phyloP scores from a whole-genome alignment of 371 early-diverging fungal species.

The Thermomucor indicae-seudaticae region DNA sequence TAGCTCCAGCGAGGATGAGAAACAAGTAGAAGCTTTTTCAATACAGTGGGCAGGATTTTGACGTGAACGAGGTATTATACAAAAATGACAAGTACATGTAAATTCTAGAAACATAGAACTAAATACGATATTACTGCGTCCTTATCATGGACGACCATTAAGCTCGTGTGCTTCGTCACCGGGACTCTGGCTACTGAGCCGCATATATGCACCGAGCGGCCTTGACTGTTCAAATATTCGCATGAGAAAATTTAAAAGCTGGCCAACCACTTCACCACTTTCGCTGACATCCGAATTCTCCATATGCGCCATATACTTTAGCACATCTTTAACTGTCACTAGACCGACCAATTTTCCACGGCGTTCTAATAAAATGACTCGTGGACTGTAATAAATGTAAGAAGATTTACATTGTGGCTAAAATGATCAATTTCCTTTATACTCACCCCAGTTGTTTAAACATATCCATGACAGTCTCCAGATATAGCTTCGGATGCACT shows the following conservation, averaged over 20 bases:
- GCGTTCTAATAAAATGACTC: conserved; percentile 68
- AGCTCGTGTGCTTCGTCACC: conserved; percentile 16
- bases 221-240: not conserved
- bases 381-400: conserved; percentile 46
- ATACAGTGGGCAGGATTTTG: conserved; percentile 50
- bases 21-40: conserved; percentile 14
- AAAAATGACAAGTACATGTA: not conserved
- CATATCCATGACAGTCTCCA: conserved; percentile 87
- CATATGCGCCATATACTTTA: conserved; percentile 60
- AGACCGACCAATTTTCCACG: conserved; percentile 68
- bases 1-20: not conserved
- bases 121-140: too few species aligned
- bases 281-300: conserved; percentile 24
- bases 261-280: not conserved
- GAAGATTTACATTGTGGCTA: conserved; percentile 2
- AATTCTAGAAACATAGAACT: not conserved
- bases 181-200: not conserved
- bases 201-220: conserved; percentile 4
- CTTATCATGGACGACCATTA: not conserved
- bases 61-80: not conserved
- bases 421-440: not conserved
- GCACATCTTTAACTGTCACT: conserved; percentile 76
- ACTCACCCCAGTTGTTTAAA: conserved; percentile 85
- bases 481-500: conserved; percentile 72
- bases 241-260: not conserved